Evolutionary conservation across 192 early-diverging fungal genomes (phyloP), one percentile per base, ranked within the genome.

Genomic region (Linnemannia zychae): DNA sequence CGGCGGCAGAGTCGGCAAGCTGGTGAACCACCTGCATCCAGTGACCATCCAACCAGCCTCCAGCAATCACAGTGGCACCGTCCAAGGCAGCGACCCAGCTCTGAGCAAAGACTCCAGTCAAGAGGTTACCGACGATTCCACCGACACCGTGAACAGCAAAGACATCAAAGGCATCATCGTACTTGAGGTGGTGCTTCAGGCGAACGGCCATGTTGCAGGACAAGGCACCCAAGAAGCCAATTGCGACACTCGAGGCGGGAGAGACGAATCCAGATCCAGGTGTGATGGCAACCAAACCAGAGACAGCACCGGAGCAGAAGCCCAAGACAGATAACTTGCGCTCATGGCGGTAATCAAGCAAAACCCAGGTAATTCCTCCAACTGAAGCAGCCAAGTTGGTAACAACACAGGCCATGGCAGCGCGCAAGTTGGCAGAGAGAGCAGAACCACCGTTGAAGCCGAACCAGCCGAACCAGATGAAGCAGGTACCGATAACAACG

Each of bases 401-500:
- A 49, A 95, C 95, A 34, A 95, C 83, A 46, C 91, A 93, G n/a
- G 97, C 97, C 93, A 96, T 94, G 44, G 92, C 96, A 57, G 97
- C 96, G 72, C 98, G 95, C 57, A 95, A 81, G 75, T 96, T 97
- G 33, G 95, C 94, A 7, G 92, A 91, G 47, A 95, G 88, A 18
- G 94, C 95, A 49, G 94, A 95, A 46, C 97, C 98, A 67, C 94
- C 97, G 88, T 99, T 98, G 91, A 99, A 99, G 2, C 96, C 97
- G 67, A 96, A 96, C 98, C 98, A 99, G 60, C 98, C 97, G 72
- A 97, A 97, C 97, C 97, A 98, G 63, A 99, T 90, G 66, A 99
- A 91, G 52, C 92, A 91, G 49, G 95, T 95, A 46, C 96, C 98
- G 44, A 99, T 90, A 71, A 98, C 95, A 44, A 98, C 97, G 88